phyloP scores from a whole-genome alignment of 177 flowering plant species.

The Vitis hybrid region DNA sequence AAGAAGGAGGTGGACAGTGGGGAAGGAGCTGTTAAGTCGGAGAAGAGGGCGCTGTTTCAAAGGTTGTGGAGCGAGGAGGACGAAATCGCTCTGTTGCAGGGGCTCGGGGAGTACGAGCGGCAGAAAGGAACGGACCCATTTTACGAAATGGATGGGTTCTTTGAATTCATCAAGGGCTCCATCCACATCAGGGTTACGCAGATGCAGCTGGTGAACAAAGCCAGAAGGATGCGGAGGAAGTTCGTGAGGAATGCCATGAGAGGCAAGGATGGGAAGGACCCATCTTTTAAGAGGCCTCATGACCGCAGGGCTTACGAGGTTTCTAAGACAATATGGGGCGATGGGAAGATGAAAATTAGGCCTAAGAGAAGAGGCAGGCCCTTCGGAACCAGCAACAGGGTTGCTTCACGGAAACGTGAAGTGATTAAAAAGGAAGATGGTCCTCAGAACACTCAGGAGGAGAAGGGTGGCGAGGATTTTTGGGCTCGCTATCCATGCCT shows the following conservation, averaged over 20 bases:
- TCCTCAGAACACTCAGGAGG: too few species aligned
- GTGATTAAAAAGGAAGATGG: too few species aligned
- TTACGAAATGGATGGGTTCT: constrained; percentile 21
- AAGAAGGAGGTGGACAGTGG: background rate
- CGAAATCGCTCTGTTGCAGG: constrained; percentile 36
- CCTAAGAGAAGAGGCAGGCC: background rate
- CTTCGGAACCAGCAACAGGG: background rate
- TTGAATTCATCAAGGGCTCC: constrained; percentile 24
- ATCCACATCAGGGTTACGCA: constrained; percentile 16
- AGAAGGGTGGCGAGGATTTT: too few species aligned
- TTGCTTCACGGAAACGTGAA: too few species aligned
- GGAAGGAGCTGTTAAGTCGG: background rate
- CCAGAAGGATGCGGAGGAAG: constrained; percentile 42
- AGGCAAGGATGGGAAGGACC: constrained; percentile 21
- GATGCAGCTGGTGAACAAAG: constrained; percentile 30
- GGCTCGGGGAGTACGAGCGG: constrained; percentile 26
- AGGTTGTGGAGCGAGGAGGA: constrained; percentile 42
- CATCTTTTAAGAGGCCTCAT: constrained; percentile 29
- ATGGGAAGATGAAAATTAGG: background rate
- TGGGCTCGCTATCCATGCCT: too few species aligned
- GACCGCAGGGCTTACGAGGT: constrained; percentile 26
- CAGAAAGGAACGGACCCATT: constrained; percentile 22
- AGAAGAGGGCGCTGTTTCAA: constrained; percentile 1
- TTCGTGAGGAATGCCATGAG: constrained; percentile 20
- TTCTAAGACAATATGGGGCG: constrained; percentile 45